Conservation (phyloP, 495 filamentous ascomycete species). For the Talaromyces thailandensis region DNA sequence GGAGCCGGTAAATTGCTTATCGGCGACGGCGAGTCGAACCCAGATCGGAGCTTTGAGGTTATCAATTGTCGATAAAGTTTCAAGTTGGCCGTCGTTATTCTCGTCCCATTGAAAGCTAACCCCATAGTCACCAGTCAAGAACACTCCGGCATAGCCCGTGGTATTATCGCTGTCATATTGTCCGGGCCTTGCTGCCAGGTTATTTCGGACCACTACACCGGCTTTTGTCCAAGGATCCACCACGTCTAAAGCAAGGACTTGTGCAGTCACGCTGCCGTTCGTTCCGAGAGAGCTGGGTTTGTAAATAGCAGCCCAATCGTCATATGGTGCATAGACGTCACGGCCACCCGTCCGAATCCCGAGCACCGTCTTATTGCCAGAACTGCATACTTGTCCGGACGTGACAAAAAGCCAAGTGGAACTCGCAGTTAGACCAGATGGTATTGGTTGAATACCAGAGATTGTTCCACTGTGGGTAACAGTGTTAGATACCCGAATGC, state of each 20-base stretch:
- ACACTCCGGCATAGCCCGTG: background rate
- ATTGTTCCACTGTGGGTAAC: background rate
- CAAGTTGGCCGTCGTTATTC: background rate
- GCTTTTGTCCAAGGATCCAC: background rate
- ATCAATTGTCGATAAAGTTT: background rate
- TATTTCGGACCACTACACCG: background rate
- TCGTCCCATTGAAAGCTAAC: background rate
- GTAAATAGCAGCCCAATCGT: slow-evolving; percentile 1
- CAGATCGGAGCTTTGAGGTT: background rate
- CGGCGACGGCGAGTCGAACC: background rate
- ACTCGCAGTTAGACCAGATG: background rate
- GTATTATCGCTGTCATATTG: background rate
- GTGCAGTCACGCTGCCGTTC: background rate
- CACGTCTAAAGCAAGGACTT: background rate
- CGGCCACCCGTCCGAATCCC: background rate
- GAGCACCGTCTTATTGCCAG: background rate
- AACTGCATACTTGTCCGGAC: background rate
- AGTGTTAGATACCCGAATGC: background rate
- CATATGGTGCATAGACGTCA: background rate
- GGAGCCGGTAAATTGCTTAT: background rate
- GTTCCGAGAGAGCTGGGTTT: background rate
- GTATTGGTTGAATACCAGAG: background rate
- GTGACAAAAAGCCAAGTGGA: background rate
- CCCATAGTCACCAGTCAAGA: background rate
- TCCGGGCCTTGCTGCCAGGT: background rate